A percentile compares a stretch with the other conserved stretches of the same genome.
Conservation (phyloP, 2,329 filamentous ascomycete genomes). For the Ophiostoma tasmaniense region DNA sequence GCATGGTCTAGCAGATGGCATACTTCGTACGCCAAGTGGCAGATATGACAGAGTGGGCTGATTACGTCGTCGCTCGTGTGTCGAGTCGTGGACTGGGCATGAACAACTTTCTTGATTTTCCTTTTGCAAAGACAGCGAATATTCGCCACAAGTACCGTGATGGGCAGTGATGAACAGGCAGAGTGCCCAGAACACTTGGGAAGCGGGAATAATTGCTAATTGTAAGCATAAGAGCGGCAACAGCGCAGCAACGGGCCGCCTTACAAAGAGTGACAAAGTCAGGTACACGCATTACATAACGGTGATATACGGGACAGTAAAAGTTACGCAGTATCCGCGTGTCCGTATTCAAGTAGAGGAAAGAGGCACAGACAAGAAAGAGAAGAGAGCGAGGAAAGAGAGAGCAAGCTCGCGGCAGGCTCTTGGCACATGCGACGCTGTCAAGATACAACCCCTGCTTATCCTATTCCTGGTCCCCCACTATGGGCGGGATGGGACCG, state of each 20-base stretch:
- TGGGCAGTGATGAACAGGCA: background rate
- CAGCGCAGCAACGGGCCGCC: background rate
- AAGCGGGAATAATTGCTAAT: background rate
- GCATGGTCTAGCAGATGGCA: no score
- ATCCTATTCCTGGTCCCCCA: background rate
- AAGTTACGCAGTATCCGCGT: background rate
- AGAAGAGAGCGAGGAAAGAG: background rate
- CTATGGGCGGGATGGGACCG: slow-evolving; percentile 6
- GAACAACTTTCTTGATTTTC: background rate
- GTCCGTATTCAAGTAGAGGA: background rate
- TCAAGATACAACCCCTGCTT: slow-evolving; percentile 12
- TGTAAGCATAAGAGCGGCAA: background rate
- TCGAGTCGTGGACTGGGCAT: background rate
- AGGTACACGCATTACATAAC: background rate
- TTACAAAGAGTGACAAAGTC: background rate
- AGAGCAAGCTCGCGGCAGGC: background rate
- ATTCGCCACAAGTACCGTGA: background rate
- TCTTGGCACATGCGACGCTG: slow-evolving; percentile 13
- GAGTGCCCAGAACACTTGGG: background rate
- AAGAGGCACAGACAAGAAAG: no score
- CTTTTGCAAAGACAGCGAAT: background rate
- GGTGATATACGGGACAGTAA: background rate
- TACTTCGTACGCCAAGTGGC: no score
- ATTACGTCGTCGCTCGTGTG: background rate
- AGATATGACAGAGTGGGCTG: slow-evolving; percentile 1